Evolutionary conservation across 306 rosid genomes (phyloP).

Genomic region (Cucurbita argyrosperma): DNA sequence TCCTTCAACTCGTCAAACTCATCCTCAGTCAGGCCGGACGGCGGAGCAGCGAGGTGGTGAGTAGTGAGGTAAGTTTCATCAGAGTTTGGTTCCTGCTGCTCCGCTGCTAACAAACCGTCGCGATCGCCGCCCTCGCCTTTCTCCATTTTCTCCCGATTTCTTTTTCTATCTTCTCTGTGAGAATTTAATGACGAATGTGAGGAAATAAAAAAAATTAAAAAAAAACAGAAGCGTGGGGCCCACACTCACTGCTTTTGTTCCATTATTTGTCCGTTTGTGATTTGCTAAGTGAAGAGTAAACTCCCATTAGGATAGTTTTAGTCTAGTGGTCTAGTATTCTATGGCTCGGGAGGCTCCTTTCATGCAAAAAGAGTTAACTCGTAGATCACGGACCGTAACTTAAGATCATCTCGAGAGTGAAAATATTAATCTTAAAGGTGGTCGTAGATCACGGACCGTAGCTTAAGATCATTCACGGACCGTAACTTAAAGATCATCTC

Average conservation of each 20-base stretch:
- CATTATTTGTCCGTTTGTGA: not conserved
- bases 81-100: not conserved
- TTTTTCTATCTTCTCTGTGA: not conserved
- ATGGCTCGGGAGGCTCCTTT: too few relatives aligned
- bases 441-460: too few relatives aligned
- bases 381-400: too few relatives aligned
- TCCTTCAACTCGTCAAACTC: constrained; percentile 1
- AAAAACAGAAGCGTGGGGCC: not conserved
- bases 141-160: not conserved
- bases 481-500: too few relatives aligned
- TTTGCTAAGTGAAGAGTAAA: not conserved
- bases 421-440: too few relatives aligned
- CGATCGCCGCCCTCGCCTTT: not conserved
- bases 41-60: not conserved
- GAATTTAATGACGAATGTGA: not conserved
- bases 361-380: too few relatives aligned
- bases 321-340: too few relatives aligned
- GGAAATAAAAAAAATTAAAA: not conserved
- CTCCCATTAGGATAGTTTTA: too few relatives aligned
- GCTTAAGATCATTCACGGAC: too few relatives aligned
- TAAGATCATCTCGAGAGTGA: too few relatives aligned
- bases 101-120: not conserved
- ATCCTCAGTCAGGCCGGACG: not conserved
- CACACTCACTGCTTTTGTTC: not conserved
- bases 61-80: not conserved